These are phyloP conservation scores for Citeromyces hawaiiensis DNA, from an alignment of 1,139 yeast species.

Conservation along the genomic window DNA sequence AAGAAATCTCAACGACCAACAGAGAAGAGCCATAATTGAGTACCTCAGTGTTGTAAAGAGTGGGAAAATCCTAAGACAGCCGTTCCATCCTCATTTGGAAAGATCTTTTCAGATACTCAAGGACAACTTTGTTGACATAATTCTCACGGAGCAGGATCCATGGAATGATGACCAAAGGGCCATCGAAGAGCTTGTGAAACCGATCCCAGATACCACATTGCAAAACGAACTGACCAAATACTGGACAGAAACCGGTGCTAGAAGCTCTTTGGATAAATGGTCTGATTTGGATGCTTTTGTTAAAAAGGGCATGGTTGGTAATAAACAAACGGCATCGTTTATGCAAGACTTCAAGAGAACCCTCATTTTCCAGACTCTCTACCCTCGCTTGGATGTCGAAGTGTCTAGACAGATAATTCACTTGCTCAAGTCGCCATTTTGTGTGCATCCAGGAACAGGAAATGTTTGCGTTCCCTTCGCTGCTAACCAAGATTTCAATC, in stretches of 20 bases:
- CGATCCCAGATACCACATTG: constrained; percentile 46
- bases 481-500: constrained; percentile 56
- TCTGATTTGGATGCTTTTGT: constrained; percentile 51
- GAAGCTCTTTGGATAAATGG: constrained; percentile 58
- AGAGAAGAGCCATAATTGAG: constrained; percentile 68
- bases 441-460: constrained; percentile 97
- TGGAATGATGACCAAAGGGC: constrained; percentile 44
- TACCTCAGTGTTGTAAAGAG: constrained; percentile 63
- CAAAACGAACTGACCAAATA: constrained; percentile 39
- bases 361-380: constrained; percentile 64
- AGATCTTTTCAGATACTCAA: constrained; percentile 63
- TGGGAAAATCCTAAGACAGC: constrained; percentile 29
- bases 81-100: constrained; percentile 79
- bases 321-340: background rate
- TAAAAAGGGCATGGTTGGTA: constrained; percentile 20
- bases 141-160: constrained; percentile 77
- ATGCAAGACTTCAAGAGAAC: constrained; percentile 58
- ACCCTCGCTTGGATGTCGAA: constrained; percentile 87
- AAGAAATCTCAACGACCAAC: constrained; percentile 54
- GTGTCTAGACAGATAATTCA: constrained; percentile 87
- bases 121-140: constrained; percentile 45
- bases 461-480: constrained; percentile 93
- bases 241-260: constrained; percentile 35
- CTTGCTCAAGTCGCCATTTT: constrained; percentile 92
- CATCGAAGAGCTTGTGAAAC: constrained; percentile 41